Evolutionary conservation across 2,329 filamentous ascomycete species (phyloP), one percentile per base, ranked within the genome.

Genomic region (Thermoascus crustaceus): DNA sequence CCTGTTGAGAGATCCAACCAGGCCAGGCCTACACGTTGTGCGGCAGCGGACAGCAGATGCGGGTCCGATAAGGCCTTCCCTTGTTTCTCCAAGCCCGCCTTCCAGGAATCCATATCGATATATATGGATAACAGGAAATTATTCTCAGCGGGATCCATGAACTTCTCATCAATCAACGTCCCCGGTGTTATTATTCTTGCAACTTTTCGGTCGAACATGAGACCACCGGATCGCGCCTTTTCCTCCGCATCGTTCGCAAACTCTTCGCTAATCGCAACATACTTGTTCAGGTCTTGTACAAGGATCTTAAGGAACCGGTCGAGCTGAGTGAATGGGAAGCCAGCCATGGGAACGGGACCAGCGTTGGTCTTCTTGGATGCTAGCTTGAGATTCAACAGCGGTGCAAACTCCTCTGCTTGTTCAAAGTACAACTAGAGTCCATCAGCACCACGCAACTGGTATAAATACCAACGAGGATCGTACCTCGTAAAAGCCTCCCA

Each of bases 1-100:
- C 91, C 91, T 2, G 91, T 98, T 6, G 91, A 95, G 17, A 96
- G 66, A 60, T 98, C 91, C 30, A 96, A 68, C 91, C 91, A 98
- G 25, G 91, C 85, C 32, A 98, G 67, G 3, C 91, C 91, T 38
- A 93, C 67, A 30, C 63, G 61, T 34, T 71, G 58, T 19, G 54
- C 51, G 4, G 54, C 45, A 14, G 54, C 53, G 9, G 56, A 47
- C 19, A 52, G 41, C 22, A 55, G 38, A 39, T 57, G 52, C 30
- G 54, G 51, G 16, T 46, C 35, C 7, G 48, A 42, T 21, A 47
- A 32, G n/a, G 26, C 20, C 8, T 44, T 45, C 21, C 45, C 41
- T n/a, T 50, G 38, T 6, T 41, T 35, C 13, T 36, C 57, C 36
- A 47, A 41, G 30, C 37, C 45, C 30, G 29, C 24, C 20, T 47